Evolutionary conservation across 495 filamentous ascomycete genomes (phyloP).

Genomic region (Haplographium delicatum): DNA sequence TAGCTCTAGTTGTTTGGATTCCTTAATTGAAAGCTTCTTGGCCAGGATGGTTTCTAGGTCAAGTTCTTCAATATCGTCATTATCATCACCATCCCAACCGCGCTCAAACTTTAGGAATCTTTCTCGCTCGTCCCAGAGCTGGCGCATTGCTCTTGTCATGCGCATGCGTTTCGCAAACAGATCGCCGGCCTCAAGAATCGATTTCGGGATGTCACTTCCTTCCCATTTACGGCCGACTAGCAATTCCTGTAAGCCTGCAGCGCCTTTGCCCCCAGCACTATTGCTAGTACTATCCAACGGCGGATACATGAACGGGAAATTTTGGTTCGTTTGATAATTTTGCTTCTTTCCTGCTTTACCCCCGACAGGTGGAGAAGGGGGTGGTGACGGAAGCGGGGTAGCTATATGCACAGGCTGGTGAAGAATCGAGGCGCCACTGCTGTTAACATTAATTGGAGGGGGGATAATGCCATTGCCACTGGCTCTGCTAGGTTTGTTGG

Average conservation of each 20-base stretch:
- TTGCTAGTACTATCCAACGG: constrained; percentile 79
- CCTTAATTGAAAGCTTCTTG: constrained; percentile 27
- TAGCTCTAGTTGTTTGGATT: constrained; percentile 26
- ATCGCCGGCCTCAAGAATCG: constrained; percentile 91
- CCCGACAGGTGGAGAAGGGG: constrained; percentile 83
- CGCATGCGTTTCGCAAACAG: constrained; percentile 84
- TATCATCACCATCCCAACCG: constrained; percentile 64
- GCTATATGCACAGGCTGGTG: constrained; percentile 97
- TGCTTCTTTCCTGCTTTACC: constrained; percentile 97
- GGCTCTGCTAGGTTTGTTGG: constrained; percentile 58
- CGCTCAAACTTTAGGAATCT: constrained; percentile 85
- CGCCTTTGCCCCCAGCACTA: constrained; percentile 80
- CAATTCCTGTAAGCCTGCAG: constrained; percentile 65
- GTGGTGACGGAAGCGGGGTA: constrained; percentile 94
- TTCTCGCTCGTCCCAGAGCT: constrained; percentile 92
- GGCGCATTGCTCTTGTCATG: constrained; percentile 83
- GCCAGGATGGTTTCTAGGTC: constrained; percentile 35
- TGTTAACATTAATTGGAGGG: constrained; percentile 40
- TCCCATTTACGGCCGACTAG: constrained; percentile 80
- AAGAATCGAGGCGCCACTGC: constrained; percentile 72
- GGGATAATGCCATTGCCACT: constrained; percentile 44
- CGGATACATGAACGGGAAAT: constrained; percentile 96
- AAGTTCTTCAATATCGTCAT: constrained; percentile 48
- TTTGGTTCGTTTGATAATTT: constrained; percentile 98
- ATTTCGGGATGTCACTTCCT: constrained; percentile 84